phyloP scores from a whole-genome alignment of 148 eudicot species.

The Fagopyrum tataricum region DNA sequence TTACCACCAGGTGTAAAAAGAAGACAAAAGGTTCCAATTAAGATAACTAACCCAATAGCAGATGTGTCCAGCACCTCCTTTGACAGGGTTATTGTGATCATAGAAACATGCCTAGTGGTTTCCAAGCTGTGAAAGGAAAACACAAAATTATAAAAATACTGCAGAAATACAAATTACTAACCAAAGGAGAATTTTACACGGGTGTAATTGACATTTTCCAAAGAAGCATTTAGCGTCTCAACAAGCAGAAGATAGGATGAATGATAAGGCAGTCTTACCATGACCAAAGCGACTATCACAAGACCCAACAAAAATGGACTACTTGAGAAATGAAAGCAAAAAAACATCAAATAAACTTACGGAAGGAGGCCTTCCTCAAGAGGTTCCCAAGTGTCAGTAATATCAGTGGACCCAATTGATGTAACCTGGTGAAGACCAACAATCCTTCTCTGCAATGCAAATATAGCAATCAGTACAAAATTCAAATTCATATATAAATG shows the following conservation, averaged over 20 bases:
- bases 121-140: constrained; percentile 46
- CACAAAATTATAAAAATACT: neutral
- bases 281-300: no score
- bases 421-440: constrained; percentile 96
- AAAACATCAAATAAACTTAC: constrained; percentile 35
- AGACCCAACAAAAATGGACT: no score
- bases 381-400: constrained; percentile 97
- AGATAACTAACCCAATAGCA: constrained; percentile 46
- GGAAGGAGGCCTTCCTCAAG: constrained; percentile 95
- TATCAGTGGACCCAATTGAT: constrained; percentile 78
- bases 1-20: no score
- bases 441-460: constrained; percentile 67
- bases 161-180: neutral
- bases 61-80: constrained; percentile 57
- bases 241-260: neutral
- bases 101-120: constrained; percentile 93
- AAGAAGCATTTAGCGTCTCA: no score
- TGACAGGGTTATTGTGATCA: constrained; percentile 82
- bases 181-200: neutral
- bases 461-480: neutral
- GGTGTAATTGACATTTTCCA: no score
- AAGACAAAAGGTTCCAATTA: no score
- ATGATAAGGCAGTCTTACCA: no score
- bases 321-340: neutral
- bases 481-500: neutral